These are phyloP conservation scores for Sanghuangporus weigelae DNA, from an alignment of 1,284 basidiomycete species.

Conservation along the genomic window DNA sequence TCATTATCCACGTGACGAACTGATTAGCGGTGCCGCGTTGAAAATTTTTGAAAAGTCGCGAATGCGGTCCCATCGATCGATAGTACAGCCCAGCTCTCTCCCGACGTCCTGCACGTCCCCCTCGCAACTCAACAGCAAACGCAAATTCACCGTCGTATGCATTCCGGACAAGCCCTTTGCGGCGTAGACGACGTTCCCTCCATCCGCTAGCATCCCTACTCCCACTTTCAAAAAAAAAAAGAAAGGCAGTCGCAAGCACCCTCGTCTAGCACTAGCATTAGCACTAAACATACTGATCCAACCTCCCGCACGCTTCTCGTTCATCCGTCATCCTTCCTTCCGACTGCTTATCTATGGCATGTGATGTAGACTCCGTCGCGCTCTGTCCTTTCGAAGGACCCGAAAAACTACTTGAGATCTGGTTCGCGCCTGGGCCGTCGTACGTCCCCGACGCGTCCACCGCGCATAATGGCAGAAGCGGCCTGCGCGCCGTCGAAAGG, in stretches of 20 bases:
- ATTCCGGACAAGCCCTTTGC: constrained; percentile 41
- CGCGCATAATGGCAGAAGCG: constrained; percentile 42
- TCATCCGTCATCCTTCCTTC: neutral
- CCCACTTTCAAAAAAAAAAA: constrained; percentile 13
- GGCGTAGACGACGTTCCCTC: constrained; percentile 36
- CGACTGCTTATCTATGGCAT: constrained; percentile 26
- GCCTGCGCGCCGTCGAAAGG: constrained; percentile 75
- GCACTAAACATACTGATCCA: too few species aligned
- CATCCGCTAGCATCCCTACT: constrained; percentile 47
- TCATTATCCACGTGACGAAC: neutral
- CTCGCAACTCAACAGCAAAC: neutral
- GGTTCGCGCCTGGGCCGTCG: constrained; percentile 83
- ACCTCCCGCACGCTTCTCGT: neutral
- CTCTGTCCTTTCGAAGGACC: constrained; percentile 72
- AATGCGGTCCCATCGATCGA: neutral
- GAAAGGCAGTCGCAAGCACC: neutral
- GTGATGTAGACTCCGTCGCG: constrained; percentile 30
- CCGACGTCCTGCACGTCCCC: constrained; percentile 6
- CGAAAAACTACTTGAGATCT: constrained; percentile 97
- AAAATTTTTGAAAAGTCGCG: constrained; percentile 1
- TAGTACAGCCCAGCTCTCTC: neutral
- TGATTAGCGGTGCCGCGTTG: neutral
- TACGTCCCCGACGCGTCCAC: constrained; percentile 45
- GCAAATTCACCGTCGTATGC: constrained; percentile 44
- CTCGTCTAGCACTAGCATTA: too few species aligned